Evolutionary conservation across 192 early-diverging fungal genomes (phyloP).

Genomic region (Mortierella alpina): DNA sequence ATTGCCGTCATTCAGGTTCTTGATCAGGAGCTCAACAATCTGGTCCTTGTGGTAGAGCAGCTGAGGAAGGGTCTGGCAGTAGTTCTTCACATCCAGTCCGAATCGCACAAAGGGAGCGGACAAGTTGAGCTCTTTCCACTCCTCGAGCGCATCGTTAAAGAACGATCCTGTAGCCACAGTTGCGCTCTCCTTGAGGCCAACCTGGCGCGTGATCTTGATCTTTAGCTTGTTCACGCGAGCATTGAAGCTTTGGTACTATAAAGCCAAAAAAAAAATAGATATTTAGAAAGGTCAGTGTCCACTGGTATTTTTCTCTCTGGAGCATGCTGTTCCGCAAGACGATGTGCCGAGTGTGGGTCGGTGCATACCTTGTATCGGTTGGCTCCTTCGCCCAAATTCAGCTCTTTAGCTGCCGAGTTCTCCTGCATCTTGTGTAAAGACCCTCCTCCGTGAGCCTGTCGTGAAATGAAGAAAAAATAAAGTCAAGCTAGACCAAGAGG

Average conservation of each 20-base stretch:
- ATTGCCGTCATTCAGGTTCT: constrained; percentile 70
- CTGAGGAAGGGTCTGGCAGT: constrained; percentile 82
- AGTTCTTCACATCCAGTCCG: constrained; percentile 68
- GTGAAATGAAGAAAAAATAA: no score
- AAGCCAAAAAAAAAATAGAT: not conserved
- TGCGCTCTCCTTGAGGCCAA: constrained; percentile 62
- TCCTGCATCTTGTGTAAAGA: constrained; percentile 39
- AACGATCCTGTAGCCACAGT: constrained; percentile 77
- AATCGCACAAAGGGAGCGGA: constrained; percentile 85
- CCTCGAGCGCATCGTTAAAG: constrained; percentile 83
- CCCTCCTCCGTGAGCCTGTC: no score
- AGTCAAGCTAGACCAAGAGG: no score
- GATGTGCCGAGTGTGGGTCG: no score
- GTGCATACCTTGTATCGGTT: constrained; percentile 73
- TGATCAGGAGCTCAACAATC: constrained; percentile 74
- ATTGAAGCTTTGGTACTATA: constrained; percentile 82
- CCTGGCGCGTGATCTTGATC: constrained; percentile 80
- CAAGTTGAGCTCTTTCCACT: constrained; percentile 93
- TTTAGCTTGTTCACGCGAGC: constrained; percentile 81
- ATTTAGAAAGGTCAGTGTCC: not conserved
- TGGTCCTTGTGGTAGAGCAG: constrained; percentile 90
- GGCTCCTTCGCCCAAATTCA: constrained; percentile 73
- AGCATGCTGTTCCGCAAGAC: no score
- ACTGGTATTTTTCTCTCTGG: not conserved
- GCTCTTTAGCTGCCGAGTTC: constrained; percentile 57